phyloP scores from a whole-genome alignment of 306 rosid genomes.

The Crataegus laevigata region DNA sequence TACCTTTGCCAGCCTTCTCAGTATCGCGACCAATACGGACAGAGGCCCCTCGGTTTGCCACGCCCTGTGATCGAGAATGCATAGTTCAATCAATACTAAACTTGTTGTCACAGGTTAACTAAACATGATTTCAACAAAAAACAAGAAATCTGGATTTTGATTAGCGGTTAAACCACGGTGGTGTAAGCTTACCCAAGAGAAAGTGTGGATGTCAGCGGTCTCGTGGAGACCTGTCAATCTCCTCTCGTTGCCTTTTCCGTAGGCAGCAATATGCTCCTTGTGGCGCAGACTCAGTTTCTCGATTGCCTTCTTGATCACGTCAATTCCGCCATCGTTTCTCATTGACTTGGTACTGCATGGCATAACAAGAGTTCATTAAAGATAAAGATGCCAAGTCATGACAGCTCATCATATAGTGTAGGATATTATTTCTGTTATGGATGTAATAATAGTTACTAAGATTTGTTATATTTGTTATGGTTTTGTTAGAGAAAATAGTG shows the following conservation, averaged over 20 bases:
- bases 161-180: background rate
- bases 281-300: constrained; percentile 38
- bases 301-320: constrained; percentile 45
- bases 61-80: constrained; percentile 30
- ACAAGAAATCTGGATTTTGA: background rate
- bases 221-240: constrained; percentile 57
- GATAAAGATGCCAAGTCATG: too few relatives aligned
- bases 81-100: background rate
- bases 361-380: background rate
- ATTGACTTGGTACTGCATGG: constrained; percentile 38
- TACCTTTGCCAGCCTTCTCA: constrained; percentile 47
- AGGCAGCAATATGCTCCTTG: constrained; percentile 44
- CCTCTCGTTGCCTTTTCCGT: constrained; percentile 54
- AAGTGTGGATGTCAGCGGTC: constrained; percentile 49
- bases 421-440: too few relatives aligned
- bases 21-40: constrained; percentile 53
- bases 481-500: too few relatives aligned
- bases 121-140: background rate
- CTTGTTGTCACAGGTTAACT: background rate
- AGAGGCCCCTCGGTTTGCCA: constrained; percentile 52
- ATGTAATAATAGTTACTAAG: too few relatives aligned
- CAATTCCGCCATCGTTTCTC: constrained; percentile 38
- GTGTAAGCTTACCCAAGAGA: constrained; percentile 30
- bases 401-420: too few relatives aligned
- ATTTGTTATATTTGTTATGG: too few relatives aligned